Conservation (phyloP, 768 basidiomycete species). For the Panaeolus cyanescens region DNA sequence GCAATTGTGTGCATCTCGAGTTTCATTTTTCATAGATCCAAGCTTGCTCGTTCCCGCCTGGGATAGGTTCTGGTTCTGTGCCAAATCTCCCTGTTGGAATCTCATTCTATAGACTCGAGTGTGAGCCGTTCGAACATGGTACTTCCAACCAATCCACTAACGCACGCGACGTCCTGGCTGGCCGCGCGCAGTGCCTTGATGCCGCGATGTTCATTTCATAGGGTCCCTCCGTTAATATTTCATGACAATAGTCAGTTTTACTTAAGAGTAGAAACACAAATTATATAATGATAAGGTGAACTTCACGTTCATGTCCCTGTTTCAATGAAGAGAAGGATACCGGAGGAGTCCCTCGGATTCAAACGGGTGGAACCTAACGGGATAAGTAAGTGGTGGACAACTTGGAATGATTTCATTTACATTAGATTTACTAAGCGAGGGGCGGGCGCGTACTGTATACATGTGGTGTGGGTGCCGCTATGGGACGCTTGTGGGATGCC, state of each 20-base stretch:
- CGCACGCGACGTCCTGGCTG: constrained; percentile 1
- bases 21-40: constrained; percentile 1
- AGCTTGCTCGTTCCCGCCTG: not conserved
- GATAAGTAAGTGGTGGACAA: not conserved
- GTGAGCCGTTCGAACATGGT: not conserved
- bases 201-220: not conserved
- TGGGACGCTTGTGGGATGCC: not conserved
- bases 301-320: not conserved
- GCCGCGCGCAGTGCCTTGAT: not conserved
- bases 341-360: not conserved
- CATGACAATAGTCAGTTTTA: not conserved
- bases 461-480: not conserved
- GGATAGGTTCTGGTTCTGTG: not conserved
- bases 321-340: not conserved
- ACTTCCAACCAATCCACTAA: not conserved
- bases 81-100: not conserved
- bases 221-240: not conserved
- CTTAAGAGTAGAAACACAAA: not conserved
- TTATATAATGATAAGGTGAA: not conserved
- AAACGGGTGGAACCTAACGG: not conserved
- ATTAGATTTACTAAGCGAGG: not conserved
- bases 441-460: not conserved
- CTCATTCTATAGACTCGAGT: not conserved
- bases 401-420: not conserved
- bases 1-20: not conserved